Percentiles rank a stretch among this genome's conserved stretches.
Evolutionary conservation across 2,329 filamentous ascomycete genomes (phyloP).

Genomic region (Tolypocladium endophyticum): DNA sequence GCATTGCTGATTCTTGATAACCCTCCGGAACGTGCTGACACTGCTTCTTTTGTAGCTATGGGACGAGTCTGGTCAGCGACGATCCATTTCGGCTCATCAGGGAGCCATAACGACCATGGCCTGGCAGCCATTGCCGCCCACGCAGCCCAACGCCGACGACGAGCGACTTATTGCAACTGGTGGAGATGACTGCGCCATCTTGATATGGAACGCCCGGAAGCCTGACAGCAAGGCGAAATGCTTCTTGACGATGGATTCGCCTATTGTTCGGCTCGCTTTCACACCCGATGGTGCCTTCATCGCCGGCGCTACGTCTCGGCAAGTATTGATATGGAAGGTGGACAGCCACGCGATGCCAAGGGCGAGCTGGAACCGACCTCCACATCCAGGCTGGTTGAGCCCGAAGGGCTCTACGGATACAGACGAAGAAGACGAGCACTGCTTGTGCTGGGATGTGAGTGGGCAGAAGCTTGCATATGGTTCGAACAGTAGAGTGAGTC

Average conservation of each 20-base stretch:
- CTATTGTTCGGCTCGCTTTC: constrained; percentile 49
- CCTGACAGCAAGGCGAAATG: constrained; percentile 45
- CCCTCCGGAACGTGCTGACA: neutral
- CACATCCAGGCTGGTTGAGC: constrained; percentile 48
- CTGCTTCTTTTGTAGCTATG: constrained; percentile 32
- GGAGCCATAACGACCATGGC: constrained; percentile 46
- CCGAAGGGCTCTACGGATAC: constrained; percentile 40
- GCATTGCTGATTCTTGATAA: neutral
- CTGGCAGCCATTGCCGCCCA: constrained; percentile 44
- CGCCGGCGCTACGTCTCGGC: constrained; percentile 47
- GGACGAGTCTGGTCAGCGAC: constrained; percentile 41
- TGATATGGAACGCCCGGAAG: constrained; percentile 50
- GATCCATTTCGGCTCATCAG: constrained; percentile 48
- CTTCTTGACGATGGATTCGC: constrained; percentile 49
- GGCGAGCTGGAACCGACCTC: constrained; percentile 47
- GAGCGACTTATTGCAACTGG: constrained; percentile 51
- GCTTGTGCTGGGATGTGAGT: constrained; percentile 50
- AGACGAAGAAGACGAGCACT: constrained; percentile 52
- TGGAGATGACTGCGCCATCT: constrained; percentile 51
- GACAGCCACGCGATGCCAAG: constrained; percentile 47
- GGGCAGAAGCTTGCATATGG: constrained; percentile 55
- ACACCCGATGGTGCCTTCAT: constrained; percentile 54
- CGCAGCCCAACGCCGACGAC: constrained; percentile 27
- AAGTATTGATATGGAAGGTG: constrained; percentile 55
- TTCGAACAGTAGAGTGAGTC: constrained; percentile 49